Evolutionary conservation across 148 eudicot genomes (phyloP), one percentile per base, ranked within the genome.

Genomic region (Chenopodium formosanum): DNA sequence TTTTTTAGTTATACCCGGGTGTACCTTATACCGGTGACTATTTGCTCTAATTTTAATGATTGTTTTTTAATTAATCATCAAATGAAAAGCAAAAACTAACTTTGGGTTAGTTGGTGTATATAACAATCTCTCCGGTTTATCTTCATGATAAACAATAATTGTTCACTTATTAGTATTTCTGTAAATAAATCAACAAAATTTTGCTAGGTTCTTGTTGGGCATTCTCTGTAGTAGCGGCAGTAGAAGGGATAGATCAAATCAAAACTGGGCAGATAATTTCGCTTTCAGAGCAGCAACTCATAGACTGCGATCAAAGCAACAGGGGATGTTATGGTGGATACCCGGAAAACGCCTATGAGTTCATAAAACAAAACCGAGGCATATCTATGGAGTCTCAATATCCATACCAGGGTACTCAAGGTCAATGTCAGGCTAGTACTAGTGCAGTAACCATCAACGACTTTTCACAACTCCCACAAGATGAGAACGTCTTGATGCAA

Each of bases 141-240:
- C 34, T 32, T 32, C 34, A 32, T 32, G 34, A 32, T 32, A 1
- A 32, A 32, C 34, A 32, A 32, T 1, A 32, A 32, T 32, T 2
- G 34, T 32, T 32, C 3, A 32, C 2, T 32, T 32, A 32, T 1
- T 1, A 2, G 34, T 32, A 32, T 32, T 32, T 32, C 34, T 32
- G 34, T 32, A 32, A 32, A 32, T 32, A 32, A 32, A 32, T 32
- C 34, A 32, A 32, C 34, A 32, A 32, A 32, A 34, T 34, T 34
- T 34, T 4, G 40, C 20, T 3, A 87, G 91, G 91, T 27, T 81
- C 86, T 68, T 87, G 90, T 50, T 89, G 91, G 91, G 91, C 90
- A 56, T 89, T 89, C 74, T 82, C 91, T 11, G 79, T 89, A 16
- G 82, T 86, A 68, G 90, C 87, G 75, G 86, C 90, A 53, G 81